Conservation (phyloP, 129 eudicot species). For the Glebionis coronaria region DNA sequence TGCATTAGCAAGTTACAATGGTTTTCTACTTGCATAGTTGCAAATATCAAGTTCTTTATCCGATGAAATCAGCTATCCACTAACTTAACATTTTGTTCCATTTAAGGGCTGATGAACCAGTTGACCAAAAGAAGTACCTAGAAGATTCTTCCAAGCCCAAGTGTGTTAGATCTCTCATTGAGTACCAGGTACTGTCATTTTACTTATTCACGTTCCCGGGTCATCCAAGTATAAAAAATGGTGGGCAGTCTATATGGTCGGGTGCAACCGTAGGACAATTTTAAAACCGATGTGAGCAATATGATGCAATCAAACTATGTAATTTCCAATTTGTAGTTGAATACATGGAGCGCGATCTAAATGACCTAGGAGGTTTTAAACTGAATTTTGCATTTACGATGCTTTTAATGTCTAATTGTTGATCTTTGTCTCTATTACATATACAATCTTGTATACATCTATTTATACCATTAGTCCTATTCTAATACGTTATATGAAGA, state of each 20-base stretch:
- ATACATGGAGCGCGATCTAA: too few species aligned
- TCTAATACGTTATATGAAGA: neutral
- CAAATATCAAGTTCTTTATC: slow-evolving; percentile 2
- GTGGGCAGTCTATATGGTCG: too few species aligned
- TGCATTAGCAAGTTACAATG: slow-evolving; percentile 1
- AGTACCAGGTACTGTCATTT: slow-evolving; percentile 41
- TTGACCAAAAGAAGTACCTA: slow-evolving; percentile 46
- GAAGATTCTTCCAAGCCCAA: slow-evolving; percentile 59
- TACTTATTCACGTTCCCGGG: neutral
- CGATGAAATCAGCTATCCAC: slow-evolving; percentile 10
- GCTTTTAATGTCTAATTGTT: too few species aligned
- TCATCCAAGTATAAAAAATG: too few species aligned
- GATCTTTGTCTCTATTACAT: too few species aligned
- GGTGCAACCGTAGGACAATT: too few species aligned
- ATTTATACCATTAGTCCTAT: neutral
- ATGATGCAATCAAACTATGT: too few species aligned
- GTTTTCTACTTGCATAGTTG: slow-evolving; percentile 12
- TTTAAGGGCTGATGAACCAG: slow-evolving; percentile 50
- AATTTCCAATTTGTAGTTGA: too few species aligned
- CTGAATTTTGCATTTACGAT: too few species aligned
- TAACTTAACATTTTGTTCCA: neutral
- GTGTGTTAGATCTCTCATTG: slow-evolving; percentile 49
- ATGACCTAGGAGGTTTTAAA: too few species aligned
- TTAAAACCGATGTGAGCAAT: too few species aligned
- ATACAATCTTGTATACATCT: too few species aligned